Base-by-base conservation (phyloP, 2,329 filamentous ascomycete species). In the Arthrocladium fulminans region DNA sequence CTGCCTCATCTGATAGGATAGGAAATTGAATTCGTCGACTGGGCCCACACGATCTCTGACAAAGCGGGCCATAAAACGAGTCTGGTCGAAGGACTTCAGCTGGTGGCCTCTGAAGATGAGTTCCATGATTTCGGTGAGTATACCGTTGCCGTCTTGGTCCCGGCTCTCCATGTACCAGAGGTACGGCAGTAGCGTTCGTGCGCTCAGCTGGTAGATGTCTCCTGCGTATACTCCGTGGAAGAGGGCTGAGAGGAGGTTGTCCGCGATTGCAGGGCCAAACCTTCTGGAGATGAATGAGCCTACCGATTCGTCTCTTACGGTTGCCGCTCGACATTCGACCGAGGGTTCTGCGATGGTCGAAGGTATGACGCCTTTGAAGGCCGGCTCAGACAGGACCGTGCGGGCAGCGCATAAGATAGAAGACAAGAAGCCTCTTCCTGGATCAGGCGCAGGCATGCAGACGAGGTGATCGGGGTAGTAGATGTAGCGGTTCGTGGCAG, bases 191-290 rank as follows among this genome's bases (percentile, higher is more conserved):
- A 85, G 70, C 44, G 79, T 80, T 57, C 79, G 80, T 41, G 79
- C 80, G 65, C 88, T 95, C 44, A 97, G 71, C 61, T 83, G 76
- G 63, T 86, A 80, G 41, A 94, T 79, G 65, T 96, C 86, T 3
- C 92, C 92, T 19, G 89, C 92, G 65, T 94, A 95, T 50, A 97
- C 88, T 35, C 92, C 92, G 65, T 97, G 92, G 46, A 88, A 66
- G 2, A 80, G 62, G 1, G 83, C 88, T 3, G 88, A 95, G 5
- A 80, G 67, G 15, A 95, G 47, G 58, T 94, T 89, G 57, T 92
- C 74, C 12, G 80, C 79, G 5, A 85, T 54, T 27, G 71, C 64
- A 19, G 73, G 69, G 37, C 74, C 72, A 13, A 82, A 63, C 6
- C 79, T 66, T 24, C 79, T 69, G 2, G 68, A 65, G 6, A 88